Percentiles rank a stretch among this genome's conserved stretches.
These are phyloP conservation scores for Dioscorea dumetorum DNA, from an alignment of 106 monocot species.

Conservation along the genomic window DNA sequence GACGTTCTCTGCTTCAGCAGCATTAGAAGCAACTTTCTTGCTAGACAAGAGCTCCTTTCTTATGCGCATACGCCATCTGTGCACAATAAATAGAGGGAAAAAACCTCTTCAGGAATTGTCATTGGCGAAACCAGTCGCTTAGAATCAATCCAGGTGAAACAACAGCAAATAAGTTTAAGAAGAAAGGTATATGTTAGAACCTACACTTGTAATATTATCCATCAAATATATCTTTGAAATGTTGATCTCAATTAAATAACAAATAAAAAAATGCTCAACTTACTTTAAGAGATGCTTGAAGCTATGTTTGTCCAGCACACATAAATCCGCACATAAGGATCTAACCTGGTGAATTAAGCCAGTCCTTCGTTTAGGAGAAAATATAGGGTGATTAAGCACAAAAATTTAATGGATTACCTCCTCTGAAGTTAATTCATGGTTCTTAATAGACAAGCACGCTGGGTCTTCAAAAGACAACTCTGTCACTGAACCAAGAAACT, in stretches of 20 bases:
- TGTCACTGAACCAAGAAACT: slow-evolving; percentile 78
- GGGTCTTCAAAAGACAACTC: slow-evolving; percentile 83
- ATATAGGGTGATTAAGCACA: background rate
- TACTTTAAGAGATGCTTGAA: slow-evolving; percentile 93
- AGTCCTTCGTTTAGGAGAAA: slow-evolving; percentile 2
- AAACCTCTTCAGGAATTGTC: too few species aligned
- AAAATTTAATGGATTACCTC: slow-evolving; percentile 45
- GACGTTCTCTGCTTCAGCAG: slow-evolving; percentile 20
- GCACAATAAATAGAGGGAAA: too few species aligned
- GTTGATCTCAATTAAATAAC: too few species aligned
- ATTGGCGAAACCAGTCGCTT: too few species aligned
- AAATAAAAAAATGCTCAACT: background rate
- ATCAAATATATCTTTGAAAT: too few species aligned
- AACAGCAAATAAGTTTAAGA: too few species aligned
- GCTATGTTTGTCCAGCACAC: slow-evolving; percentile 79
- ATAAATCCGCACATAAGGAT: slow-evolving; percentile 75
- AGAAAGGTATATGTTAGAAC: too few species aligned
- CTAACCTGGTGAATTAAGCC: slow-evolving; percentile 41
- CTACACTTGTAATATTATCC: too few species aligned
- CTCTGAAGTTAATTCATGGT: slow-evolving; percentile 78
- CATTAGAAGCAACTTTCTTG: slow-evolving; percentile 24
- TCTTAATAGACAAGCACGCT: slow-evolving; percentile 47
- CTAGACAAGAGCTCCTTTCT: slow-evolving; percentile 53
- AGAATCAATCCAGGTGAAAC: too few species aligned
- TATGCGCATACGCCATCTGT: slow-evolving; percentile 82